phyloP scores from a whole-genome alignment of 129 eudicot genomes.

The Flaveria trinervia region DNA sequence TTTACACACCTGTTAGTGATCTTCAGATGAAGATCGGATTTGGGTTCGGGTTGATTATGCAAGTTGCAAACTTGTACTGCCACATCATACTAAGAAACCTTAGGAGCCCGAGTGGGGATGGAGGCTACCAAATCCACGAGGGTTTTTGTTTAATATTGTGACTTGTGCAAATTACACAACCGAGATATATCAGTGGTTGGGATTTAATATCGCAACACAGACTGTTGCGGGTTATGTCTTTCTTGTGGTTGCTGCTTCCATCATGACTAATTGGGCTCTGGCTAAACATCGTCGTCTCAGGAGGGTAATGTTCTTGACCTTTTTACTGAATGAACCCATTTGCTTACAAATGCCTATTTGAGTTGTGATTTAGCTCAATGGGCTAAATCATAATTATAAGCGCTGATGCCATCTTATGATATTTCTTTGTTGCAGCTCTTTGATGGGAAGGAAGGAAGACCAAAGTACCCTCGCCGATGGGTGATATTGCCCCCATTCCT shows the following conservation, averaged over 20 bases:
- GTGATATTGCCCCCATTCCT: constrained; percentile 96
- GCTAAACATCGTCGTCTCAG: constrained; percentile 88
- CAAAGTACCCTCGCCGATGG: constrained; percentile 96
- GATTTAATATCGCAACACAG: constrained; percentile 90
- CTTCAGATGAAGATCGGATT: constrained; percentile 86
- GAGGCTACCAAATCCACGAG: constrained; percentile 87
- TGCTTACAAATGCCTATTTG: neutral
- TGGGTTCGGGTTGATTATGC: constrained; percentile 73
- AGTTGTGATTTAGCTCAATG: neutral
- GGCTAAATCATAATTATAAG: neutral
- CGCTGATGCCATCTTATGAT: constrained; percentile 10
- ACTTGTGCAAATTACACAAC: constrained; percentile 97
- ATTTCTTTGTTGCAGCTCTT: constrained; percentile 61
- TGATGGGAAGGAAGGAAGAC: constrained; percentile 96
- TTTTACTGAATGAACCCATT: neutral
- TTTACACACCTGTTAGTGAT: constrained; percentile 74
- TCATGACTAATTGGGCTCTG: constrained; percentile 96
- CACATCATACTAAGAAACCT: constrained; percentile 80
- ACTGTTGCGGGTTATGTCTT: constrained; percentile 82
- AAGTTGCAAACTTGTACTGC: constrained; percentile 76
- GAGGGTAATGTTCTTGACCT: constrained; percentile 50
- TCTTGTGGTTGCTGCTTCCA: constrained; percentile 76
- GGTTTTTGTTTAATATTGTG: constrained; percentile 84
- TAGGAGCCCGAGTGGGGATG: constrained; percentile 55
- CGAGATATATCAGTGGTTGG: constrained; percentile 93